Evolutionary conservation across 2,329 filamentous ascomycete genomes (phyloP), one percentile per base, ranked within the genome.

Genomic region (Fusarium phyllophilum): DNA sequence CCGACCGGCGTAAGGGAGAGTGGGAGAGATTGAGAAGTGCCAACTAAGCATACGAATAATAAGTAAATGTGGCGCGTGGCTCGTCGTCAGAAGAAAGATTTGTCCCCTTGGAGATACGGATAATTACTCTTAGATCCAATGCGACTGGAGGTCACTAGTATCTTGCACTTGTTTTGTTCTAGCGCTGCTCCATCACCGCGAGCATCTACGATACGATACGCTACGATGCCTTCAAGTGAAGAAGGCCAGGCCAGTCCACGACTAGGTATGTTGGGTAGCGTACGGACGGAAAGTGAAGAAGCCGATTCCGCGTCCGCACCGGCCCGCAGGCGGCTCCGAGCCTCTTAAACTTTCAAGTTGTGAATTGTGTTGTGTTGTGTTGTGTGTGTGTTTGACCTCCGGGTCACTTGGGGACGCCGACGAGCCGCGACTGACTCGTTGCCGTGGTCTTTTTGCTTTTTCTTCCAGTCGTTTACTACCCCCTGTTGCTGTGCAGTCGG

Each of bases 281-380:
- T 52, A 57, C 52, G 62, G 70, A 74, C 56, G 67, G 70, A 74
- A 71, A 29, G 56, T 39, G n/a, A 57, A 77, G 72, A 63, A 73
- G 49, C 71, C 68, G 71, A 76, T 73, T 68, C 71, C 75, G 75
- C 68, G 59, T 38, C 62, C 72, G 66, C 72, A 64, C 75, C 75
- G 75, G 75, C 73, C 75, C 75, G 75, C 61, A 65, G 48, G 36
- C 55, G 58, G 66, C 44, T 62, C 36, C 49, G 42, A 39, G 33
- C 49, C 31, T 31, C 51, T 67, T 34, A 31, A 38, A 22, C 34
- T 49, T 45, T 34, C 33, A 39, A 39, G 31, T 29, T 34, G 38
- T 56, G 62, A 39, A 51, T 48, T 55, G 31, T 26, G 26, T 26
- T 26, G 26, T 26, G 26, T 26, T 26, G 26, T 36, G 18, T 29